Percentiles rank a stretch among this genome's conserved stretches.
phyloP scores from a whole-genome alignment of 768 basidiomycete genomes.

The Leccinum subgranulosum region DNA sequence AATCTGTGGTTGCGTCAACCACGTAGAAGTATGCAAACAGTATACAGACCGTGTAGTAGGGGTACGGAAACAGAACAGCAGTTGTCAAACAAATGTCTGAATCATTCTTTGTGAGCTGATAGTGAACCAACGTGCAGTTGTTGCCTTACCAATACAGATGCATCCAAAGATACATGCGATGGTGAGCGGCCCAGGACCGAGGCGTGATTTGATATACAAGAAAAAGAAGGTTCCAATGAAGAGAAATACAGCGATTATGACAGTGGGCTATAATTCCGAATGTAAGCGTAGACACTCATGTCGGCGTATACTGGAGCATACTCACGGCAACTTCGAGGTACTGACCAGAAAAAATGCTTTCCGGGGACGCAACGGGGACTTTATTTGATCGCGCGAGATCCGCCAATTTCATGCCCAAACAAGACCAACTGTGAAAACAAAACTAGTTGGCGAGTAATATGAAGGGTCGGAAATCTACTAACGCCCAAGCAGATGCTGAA shows the following conservation, averaged over 20 bases:
- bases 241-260: slow-evolving; percentile 60
- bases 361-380: slow-evolving; percentile 36
- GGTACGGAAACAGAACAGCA: slow-evolving; percentile 60
- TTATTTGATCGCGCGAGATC: slow-evolving; percentile 49
- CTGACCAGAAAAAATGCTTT: slow-evolving; percentile 44
- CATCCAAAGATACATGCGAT: slow-evolving; percentile 57
- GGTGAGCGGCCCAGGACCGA: slow-evolving; percentile 63
- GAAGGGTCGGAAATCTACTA: slow-evolving; percentile 23
- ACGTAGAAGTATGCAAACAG: not conserved
- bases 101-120: not conserved
- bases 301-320: not conserved
- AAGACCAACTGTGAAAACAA: slow-evolving; percentile 53
- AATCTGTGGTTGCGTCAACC: slow-evolving; percentile 30
- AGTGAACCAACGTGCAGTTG: not conserved
- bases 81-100: slow-evolving; percentile 59
- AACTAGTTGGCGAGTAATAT: not conserved
- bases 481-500: slow-evolving; percentile 57
- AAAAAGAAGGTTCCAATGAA: slow-evolving; percentile 58
- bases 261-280: slow-evolving; percentile 41
- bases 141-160: slow-evolving; percentile 51
- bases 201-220: slow-evolving; percentile 55
- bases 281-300: not conserved
- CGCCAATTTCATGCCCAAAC: slow-evolving; percentile 62
- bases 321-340: slow-evolving; percentile 53
- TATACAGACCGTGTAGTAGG: slow-evolving; percentile 49